phyloP scores from a whole-genome alignment of 345 rosid genomes.

The Kernera saxatilis region DNA sequence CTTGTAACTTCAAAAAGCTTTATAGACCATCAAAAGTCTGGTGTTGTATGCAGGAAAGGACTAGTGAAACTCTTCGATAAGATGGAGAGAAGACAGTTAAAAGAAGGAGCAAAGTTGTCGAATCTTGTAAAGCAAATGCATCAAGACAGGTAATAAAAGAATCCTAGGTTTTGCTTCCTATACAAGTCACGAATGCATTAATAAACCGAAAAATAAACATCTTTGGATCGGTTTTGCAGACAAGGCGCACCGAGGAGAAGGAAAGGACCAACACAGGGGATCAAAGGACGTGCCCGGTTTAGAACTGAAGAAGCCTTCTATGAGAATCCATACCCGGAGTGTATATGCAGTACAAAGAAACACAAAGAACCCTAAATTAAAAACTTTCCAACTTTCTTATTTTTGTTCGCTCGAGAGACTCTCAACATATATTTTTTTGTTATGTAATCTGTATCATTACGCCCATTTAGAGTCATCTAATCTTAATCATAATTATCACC shows the following conservation, averaged over 20 bases:
- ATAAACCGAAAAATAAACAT: neutral
- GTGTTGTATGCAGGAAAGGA: slow-evolving; percentile 53
- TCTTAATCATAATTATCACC: too few species aligned
- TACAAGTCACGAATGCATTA: neutral
- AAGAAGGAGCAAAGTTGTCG: slow-evolving; percentile 45
- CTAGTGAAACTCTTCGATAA: slow-evolving; percentile 62
- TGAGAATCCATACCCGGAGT: slow-evolving; percentile 85
- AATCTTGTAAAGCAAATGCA: slow-evolving; percentile 60
- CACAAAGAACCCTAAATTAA: slow-evolving; percentile 10
- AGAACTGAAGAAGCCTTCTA: slow-evolving; percentile 89
- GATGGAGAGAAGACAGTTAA: slow-evolving; percentile 54
- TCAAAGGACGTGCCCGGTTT: slow-evolving; percentile 73
- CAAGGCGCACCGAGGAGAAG: slow-evolving; percentile 84
- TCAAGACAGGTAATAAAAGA: slow-evolving; percentile 45
- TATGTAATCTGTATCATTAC: slow-evolving; percentile 1
- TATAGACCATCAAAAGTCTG: neutral
- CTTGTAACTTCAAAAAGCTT: neutral
- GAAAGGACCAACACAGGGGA: slow-evolving; percentile 58
- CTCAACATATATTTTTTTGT: neutral
- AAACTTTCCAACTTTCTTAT: neutral
- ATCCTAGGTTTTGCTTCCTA: neutral
- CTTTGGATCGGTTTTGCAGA: slow-evolving; percentile 35
- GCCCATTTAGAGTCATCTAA: too few species aligned
- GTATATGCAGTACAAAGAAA: slow-evolving; percentile 58
- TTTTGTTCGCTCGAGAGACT: neutral